These are phyloP conservation scores for Codiaeum variegatum DNA, from an alignment of 441 rosid species.

Conservation along the genomic window DNA sequence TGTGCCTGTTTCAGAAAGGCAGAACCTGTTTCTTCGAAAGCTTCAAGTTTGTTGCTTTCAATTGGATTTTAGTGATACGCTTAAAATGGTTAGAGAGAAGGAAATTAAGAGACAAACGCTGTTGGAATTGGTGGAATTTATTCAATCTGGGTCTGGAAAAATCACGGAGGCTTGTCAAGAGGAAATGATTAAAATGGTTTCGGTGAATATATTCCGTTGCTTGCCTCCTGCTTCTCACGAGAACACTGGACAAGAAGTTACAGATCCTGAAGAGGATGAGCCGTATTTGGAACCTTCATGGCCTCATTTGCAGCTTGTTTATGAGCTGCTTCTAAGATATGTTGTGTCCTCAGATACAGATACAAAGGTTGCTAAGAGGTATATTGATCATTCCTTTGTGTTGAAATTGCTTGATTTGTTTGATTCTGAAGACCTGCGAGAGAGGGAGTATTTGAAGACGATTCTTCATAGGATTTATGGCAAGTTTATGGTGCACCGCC, in stretches of 20 bases:
- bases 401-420: slow-evolving; percentile 74
- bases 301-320: slow-evolving; percentile 86
- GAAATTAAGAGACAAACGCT: slow-evolving; percentile 83
- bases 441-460: slow-evolving; percentile 82
- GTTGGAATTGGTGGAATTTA: slow-evolving; percentile 70
- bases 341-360: slow-evolving; percentile 72
- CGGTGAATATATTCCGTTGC: slow-evolving; percentile 61
- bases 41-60: slow-evolving; percentile 74
- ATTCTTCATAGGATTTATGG: slow-evolving; percentile 84
- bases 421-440: slow-evolving; percentile 84
- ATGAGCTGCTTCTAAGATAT: slow-evolving; percentile 62
- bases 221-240: slow-evolving; percentile 79
- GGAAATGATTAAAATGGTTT: slow-evolving; percentile 76
- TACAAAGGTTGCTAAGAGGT: slow-evolving; percentile 69
- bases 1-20: slow-evolving; percentile 59
- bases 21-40: slow-evolving; percentile 57
- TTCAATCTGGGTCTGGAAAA: slow-evolving; percentile 76
- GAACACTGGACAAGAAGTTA: slow-evolving; percentile 70
- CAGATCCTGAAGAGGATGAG: slow-evolving; percentile 89
- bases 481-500: slow-evolving; percentile 78
- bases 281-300: slow-evolving; percentile 78
- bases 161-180: slow-evolving; percentile 71
- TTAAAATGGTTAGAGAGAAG: slow-evolving; percentile 61
- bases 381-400: slow-evolving; percentile 79
- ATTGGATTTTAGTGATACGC: slow-evolving; percentile 57